Base-by-base conservation (phyloP, 2,329 filamentous ascomycete species). In the Fusarium sp. region DNA sequence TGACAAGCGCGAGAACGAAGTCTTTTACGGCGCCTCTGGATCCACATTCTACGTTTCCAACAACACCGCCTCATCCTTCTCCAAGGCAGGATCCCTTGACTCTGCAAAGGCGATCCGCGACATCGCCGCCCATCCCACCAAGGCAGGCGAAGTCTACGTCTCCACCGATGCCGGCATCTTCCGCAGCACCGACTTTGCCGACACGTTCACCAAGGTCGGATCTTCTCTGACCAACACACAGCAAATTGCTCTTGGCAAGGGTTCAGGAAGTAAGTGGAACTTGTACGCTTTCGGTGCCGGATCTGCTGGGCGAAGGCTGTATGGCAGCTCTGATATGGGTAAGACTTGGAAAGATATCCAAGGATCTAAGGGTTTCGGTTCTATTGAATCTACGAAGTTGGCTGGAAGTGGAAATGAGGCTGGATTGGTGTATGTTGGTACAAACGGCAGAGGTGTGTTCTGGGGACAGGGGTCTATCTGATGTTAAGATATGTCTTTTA, bases 131-230 rank as follows among this genome's bases (percentile, higher is more conserved):
- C 83, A 90, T 66, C 88, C 89, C 0, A 82, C 84, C 8, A 81
- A 82, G 14, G 86, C 88, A 0, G 90, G 91, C 15, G 87, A 89
- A 50, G 83, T 92, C 50, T 88, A 84, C 77, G 86, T 87, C 3
- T 87, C 87, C 2, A 88, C 87, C 0, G 81, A 88, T 56, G 78
- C 73, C 0, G 88, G 88, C 8, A 77, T 90, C 50, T 89, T 86
- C 79, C 83, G 83, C 70, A 87, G 85, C 12, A 85, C 82, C 8
- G 76, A 89, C 75, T 87, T 79, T 38, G 88, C 86, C 8, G 74
- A 77, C 6, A 81, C 81, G 2, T 89, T 88, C 68, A 79, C 81
- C 0, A 76, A 81, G 27, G 72, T 82, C 0, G 79, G 80, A 8
- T 73, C 77, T 0, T 72, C 76, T 0, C 67, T 85, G 20, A 81